These are phyloP conservation scores for Lithospermum erythrorhizon DNA, from an alignment of 257 asterid genomes.

Conservation along the genomic window DNA sequence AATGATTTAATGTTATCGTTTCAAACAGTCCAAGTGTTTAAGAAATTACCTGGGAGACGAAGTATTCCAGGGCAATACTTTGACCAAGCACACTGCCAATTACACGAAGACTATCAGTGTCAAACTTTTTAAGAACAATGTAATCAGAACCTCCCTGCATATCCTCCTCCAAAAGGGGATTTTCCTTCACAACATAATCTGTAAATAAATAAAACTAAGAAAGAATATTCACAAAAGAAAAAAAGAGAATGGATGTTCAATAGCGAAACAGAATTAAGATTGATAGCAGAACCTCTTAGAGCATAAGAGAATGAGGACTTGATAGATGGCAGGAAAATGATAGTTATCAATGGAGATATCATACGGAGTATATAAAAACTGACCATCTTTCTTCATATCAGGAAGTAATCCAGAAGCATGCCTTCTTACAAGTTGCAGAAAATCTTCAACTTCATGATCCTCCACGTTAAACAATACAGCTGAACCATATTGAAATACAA, in stretches of 20 bases:
- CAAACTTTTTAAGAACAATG: conserved; percentile 65
- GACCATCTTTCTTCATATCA: conserved; percentile 89
- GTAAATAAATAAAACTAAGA: conserved; percentile 13
- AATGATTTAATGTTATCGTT: neutral
- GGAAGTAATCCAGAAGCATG: conserved; percentile 77
- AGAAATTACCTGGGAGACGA: conserved; percentile 77
- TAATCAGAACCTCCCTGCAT: conserved; percentile 93
- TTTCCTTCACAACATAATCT: conserved; percentile 93
- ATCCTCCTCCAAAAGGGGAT: conserved; percentile 70
- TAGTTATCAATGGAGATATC: neutral
- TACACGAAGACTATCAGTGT: conserved; percentile 80
- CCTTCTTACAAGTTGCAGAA: conserved; percentile 57
- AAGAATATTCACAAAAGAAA: neutral
- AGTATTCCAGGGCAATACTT: conserved; percentile 90
- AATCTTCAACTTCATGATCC: conserved; percentile 68
- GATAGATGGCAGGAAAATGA: neutral
- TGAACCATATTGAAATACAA: conserved; percentile 90
- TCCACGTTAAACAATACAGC: conserved; percentile 81
- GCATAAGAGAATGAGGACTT: neutral
- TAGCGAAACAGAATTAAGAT: neutral
- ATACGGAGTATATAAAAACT: conserved; percentile 11
- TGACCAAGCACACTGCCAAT: conserved; percentile 91
- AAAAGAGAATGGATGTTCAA: neutral
- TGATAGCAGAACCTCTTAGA: neutral
- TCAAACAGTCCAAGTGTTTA: neutral